phyloP scores from a whole-genome alignment of 495 filamentous ascomycete genomes.

The Penicillium antarcticum region DNA sequence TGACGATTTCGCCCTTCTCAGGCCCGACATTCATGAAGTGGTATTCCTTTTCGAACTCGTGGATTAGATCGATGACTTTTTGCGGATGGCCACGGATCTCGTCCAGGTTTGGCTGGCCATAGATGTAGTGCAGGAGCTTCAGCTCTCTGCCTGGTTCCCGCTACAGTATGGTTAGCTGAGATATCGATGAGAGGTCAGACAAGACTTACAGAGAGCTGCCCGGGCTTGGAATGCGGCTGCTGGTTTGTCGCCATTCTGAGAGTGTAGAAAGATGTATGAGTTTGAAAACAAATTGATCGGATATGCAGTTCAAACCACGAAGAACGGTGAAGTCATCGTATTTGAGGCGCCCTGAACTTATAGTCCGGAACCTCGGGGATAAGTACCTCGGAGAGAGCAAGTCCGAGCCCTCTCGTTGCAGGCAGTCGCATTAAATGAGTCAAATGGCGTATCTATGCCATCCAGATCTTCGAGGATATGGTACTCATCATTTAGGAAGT shows the following conservation, averaged over 20 bases:
- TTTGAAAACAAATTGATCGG: no score
- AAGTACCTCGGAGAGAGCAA: background rate
- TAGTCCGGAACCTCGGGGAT: constrained; percentile 1
- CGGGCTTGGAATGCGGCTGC: constrained; percentile 6
- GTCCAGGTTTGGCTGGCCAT: constrained; percentile 52
- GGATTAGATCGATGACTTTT: constrained; percentile 64
- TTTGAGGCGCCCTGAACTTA: background rate
- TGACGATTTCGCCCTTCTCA: constrained; percentile 66
- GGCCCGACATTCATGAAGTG: constrained; percentile 75
- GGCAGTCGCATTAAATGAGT: background rate
- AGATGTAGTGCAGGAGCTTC: constrained; percentile 67
- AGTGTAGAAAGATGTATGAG: no score
- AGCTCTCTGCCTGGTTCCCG: constrained; percentile 69
- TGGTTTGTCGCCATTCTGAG: no score
- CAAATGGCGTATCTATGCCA: background rate
- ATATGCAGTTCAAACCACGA: no score
- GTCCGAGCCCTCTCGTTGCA: background rate
- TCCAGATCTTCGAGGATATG: background rate
- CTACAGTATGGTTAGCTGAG: constrained; percentile 2
- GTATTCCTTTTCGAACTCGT: constrained; percentile 66
- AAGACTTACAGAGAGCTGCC: constrained; percentile 9
- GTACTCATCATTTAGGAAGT: background rate
- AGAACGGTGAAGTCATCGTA: no score
- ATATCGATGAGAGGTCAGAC: background rate
- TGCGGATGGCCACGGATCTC: constrained; percentile 61